Percentiles rank a stretch among this genome's conserved stretches.
phyloP scores from a whole-genome alignment of 257 asterid genomes.

The Solanum arcanum region DNA sequence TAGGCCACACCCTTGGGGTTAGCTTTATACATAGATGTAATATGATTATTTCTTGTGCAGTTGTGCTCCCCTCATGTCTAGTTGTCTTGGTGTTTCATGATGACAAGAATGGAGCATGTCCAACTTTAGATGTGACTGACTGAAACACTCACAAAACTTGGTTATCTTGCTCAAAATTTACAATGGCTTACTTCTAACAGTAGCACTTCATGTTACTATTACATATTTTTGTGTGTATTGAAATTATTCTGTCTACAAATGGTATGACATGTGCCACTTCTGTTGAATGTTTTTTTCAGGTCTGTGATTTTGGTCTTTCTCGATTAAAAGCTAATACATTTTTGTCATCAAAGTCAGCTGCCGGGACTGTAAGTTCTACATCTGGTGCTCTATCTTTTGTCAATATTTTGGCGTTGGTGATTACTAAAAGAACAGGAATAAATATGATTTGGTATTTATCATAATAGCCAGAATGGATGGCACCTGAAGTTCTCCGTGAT shows the following conservation, averaged over 20 bases:
- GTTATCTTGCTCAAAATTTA: background rate
- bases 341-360: conserved; percentile 93
- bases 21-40: background rate
- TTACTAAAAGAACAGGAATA: background rate
- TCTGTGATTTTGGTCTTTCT: conserved; percentile 95
- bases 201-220: background rate
- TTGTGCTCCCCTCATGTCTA: background rate
- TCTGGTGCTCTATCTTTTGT: conserved; percentile 5
- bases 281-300: conserved; percentile 37
- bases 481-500: conserved; percentile 97
- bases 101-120: background rate
- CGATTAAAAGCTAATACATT: conserved; percentile 86
- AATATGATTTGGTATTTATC: conserved; percentile 3
- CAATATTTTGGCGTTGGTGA: background rate
- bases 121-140: background rate
- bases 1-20: background rate
- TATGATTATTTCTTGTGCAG: background rate
- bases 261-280: conserved; percentile 1
- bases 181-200: background rate
- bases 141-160: background rate
- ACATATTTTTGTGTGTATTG: background rate
- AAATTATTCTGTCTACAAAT: background rate
- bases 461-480: conserved; percentile 98
- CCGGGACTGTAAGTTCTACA: conserved; percentile 79
- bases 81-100: background rate